Base-by-base conservation (phyloP, 148 eudicot species). In the Heliosperma pusillum region DNA sequence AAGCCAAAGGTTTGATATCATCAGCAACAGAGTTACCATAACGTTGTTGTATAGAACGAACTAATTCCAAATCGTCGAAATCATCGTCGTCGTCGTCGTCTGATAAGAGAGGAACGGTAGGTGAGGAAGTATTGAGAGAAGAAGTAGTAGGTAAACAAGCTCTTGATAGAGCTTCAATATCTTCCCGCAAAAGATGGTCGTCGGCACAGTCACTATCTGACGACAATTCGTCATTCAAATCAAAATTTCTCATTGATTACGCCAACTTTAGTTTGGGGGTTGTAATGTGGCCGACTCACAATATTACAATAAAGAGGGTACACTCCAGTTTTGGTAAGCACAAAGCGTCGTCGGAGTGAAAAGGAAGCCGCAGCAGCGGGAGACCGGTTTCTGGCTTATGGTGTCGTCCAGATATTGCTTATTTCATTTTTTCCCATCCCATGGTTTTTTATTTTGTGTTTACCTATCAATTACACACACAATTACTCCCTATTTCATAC, bases 121-220 rank as follows among this genome's bases (percentile, higher is more conserved):
- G 25, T 58, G 79, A 50, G 57, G 74, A 8, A 36, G 69, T 40
- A 27, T 33, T 27, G 40, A 76, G 10, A 65, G 78, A n/a, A n/a
- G n/a, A n/a, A n/a, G n/a, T 15, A 65, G 80, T 52, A 57, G 80
- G 66, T 12, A 78, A 27, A 74, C 87, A 91, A 11, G 92, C 96
- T 42, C 80, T 68, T 11, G 85, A 76, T 5, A 93, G 82, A 27
- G 89, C 86, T 24, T 83, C 87, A 80, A 93, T 80, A 26, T 87
- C 96, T 16, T 84, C 83, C 17, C 71, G 82, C 19, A 88, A 78
- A 22, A 63, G 5, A 29, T 56, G n/a, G n/a, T n/a, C n/a, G n/a
- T n/a, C 89, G 13, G 83, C 86, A 71, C 70, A 68, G 16, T 85
- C 93, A 73, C 78, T 76, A 12, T 78, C 84, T 15, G 86, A 78